A percentile compares a stretch with the other conserved stretches of the same genome.
These are phyloP conservation scores for Dionaea muscipula DNA, from an alignment of 179 eudicot species.

Conservation along the genomic window DNA sequence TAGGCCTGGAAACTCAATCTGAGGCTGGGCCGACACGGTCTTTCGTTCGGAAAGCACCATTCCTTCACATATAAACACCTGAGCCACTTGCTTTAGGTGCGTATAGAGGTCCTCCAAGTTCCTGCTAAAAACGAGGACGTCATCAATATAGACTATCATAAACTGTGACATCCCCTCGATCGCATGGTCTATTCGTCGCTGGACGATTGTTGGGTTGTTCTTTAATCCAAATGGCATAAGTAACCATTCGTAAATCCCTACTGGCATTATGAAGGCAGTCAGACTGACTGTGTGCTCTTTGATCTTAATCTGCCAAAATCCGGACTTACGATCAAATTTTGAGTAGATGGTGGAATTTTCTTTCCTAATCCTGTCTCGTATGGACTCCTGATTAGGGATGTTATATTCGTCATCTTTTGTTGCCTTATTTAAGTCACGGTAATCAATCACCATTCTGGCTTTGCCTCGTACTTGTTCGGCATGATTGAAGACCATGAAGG, in stretches of 20 bases:
- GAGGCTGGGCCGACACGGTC: neutral
- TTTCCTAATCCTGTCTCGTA: neutral
- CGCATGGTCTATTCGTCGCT: neutral
- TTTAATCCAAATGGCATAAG: neutral
- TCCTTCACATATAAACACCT: neutral
- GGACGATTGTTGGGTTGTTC: neutral
- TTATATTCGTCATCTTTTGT: slow-evolving; percentile 3
- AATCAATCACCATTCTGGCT: slow-evolving; percentile 6
- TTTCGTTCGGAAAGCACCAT: neutral
- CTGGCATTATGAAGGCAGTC: neutral
- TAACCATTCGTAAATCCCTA: neutral
- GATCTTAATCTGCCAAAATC: neutral
- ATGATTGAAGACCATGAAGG: neutral
- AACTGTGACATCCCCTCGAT: neutral
- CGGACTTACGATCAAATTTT: neutral
- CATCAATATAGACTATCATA: neutral
- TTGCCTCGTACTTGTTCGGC: neutral
- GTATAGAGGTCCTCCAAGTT: no score
- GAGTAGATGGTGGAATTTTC: neutral
- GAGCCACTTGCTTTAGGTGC: neutral
- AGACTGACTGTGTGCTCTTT: neutral
- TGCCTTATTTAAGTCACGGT: neutral
- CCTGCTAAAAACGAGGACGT: neutral
- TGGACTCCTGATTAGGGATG: neutral
- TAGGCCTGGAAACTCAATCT: no score